Evolutionary conservation across 768 basidiomycete genomes (phyloP).

Genomic region (Exidia glandulosa): DNA sequence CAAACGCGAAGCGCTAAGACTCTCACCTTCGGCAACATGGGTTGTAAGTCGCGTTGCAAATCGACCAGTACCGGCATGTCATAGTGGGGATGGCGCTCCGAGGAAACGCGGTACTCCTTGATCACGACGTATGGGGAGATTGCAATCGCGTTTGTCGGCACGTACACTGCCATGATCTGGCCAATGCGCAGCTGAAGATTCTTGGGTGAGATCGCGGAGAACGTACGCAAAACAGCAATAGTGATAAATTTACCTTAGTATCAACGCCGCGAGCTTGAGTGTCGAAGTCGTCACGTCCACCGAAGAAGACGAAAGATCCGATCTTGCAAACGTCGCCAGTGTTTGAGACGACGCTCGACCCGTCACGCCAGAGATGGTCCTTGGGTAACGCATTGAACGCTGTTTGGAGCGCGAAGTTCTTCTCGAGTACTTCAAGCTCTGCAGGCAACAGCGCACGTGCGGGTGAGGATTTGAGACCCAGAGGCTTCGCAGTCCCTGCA

Average conservation of each 20-base stretch:
- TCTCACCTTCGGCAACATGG: background rate
- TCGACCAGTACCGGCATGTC: conserved; percentile 7
- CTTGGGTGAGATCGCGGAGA: no score
- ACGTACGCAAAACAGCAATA: no score
- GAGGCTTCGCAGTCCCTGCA: background rate
- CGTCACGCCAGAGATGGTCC: background rate
- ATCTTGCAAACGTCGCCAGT: background rate
- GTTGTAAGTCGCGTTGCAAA: background rate
- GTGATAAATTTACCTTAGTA: no score
- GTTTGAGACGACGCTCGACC: background rate
- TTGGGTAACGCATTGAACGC: background rate
- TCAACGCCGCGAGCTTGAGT: no score
- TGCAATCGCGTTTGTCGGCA: background rate
- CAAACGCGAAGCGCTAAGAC: background rate
- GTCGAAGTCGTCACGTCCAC: no score
- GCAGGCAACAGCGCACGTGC: background rate
- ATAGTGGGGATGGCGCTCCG: background rate
- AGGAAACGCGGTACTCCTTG: conserved; percentile 2
- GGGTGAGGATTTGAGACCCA: background rate
- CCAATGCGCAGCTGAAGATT: background rate
- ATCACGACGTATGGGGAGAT: conserved; percentile 2
- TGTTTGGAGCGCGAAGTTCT: background rate
- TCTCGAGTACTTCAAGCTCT: background rate
- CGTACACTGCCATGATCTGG: background rate
- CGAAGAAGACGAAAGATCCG: background rate